Evolutionary conservation across 768 basidiomycete species (phyloP).

Genomic region (Trametes cingulata): DNA sequence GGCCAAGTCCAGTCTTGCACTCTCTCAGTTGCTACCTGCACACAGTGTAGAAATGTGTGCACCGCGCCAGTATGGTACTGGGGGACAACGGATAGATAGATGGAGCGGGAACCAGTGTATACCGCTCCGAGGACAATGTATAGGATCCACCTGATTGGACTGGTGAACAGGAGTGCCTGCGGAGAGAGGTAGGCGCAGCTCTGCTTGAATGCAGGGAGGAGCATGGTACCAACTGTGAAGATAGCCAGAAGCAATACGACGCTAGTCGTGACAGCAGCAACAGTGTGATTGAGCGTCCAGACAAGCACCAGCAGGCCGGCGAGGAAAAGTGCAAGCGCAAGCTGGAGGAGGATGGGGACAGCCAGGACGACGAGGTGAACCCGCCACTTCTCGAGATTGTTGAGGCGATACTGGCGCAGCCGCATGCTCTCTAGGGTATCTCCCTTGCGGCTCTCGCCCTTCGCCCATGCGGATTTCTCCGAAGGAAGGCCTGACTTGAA

Average conservation of each 20-base stretch:
- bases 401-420: conserved; percentile 19
- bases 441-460: too few species aligned
- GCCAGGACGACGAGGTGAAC: conserved; percentile 14
- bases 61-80: too few species aligned
- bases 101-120: too few species aligned
- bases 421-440: neutral
- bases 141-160: too few species aligned
- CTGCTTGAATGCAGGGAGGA: neutral
- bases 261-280: conserved; percentile 2
- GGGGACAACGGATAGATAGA: too few species aligned
- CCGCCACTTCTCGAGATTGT: conserved; percentile 20
- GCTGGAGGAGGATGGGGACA: conserved; percentile 23
- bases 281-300: conserved; percentile 6
- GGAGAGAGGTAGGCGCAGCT: conserved; percentile 2
- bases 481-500: neutral
- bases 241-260: neutral
- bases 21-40: too few species aligned
- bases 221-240: neutral
- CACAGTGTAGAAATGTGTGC: too few species aligned
- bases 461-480: neutral
- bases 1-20: too few species aligned
- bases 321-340: conserved; percentile 24
- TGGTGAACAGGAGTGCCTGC: neutral
- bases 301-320: conserved; percentile 20
- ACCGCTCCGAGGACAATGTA: too few species aligned